phyloP scores from a whole-genome alignment of 139 green algal species.

The Pycnococcus provasolii region DNA sequence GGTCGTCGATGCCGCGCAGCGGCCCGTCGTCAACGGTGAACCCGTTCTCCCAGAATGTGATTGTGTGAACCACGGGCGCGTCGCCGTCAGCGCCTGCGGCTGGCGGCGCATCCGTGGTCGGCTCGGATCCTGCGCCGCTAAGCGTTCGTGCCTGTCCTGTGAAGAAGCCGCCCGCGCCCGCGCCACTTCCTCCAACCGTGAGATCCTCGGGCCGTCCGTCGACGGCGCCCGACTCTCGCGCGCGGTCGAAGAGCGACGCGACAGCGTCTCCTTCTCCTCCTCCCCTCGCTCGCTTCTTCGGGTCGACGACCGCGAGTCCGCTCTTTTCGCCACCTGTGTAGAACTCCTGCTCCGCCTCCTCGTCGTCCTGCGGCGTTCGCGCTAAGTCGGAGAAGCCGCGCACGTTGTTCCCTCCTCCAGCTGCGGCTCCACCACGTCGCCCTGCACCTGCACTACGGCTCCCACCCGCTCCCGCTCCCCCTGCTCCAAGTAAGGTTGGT shows the following conservation, averaged over 20 bases:
- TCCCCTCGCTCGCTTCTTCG: slow-evolving; percentile 7
- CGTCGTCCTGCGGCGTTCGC: slow-evolving; percentile 12
- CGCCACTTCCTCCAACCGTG: background rate
- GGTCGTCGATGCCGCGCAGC: slow-evolving; percentile 33
- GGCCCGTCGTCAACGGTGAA: slow-evolving; percentile 50
- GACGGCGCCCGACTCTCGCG: slow-evolving; percentile 23
- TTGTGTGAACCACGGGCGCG: slow-evolving; percentile 22
- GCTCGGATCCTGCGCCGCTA: background rate
- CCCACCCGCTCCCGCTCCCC: too few relatives aligned
- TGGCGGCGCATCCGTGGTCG: background rate
- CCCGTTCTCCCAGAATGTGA: slow-evolving; percentile 38
- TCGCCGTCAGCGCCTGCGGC: background rate
- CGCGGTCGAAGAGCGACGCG: slow-evolving; percentile 29
- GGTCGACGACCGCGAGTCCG: slow-evolving; percentile 22
- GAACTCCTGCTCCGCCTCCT: slow-evolving; percentile 17
- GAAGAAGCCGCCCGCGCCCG: slow-evolving; percentile 13
- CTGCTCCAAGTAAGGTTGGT: too few relatives aligned
- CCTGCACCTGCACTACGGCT: too few relatives aligned
- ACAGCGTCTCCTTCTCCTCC: background rate
- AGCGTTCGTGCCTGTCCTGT: slow-evolving; percentile 30
- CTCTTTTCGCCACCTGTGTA: slow-evolving; percentile 28
- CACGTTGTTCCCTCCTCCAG: slow-evolving; percentile 4
- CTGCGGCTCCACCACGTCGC: too few relatives aligned
- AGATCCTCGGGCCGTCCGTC: slow-evolving; percentile 31
- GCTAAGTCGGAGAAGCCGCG: slow-evolving; percentile 9